phyloP scores from a whole-genome alignment of 2,329 filamentous ascomycete genomes.

The Pseudogymnoascus sp. region DNA sequence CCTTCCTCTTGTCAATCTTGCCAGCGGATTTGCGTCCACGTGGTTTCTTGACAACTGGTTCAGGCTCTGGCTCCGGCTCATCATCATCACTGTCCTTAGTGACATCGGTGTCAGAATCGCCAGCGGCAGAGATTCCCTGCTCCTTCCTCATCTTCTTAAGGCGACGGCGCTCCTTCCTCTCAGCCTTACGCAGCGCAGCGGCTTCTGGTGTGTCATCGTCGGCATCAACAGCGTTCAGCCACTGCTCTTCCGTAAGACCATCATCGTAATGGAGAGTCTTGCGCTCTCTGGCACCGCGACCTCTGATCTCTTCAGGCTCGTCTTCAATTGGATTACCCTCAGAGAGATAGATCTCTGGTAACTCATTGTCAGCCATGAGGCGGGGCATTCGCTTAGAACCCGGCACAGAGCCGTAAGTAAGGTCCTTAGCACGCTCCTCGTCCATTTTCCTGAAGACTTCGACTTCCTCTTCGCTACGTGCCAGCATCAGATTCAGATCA shows the following conservation, averaged over 20 bases:
- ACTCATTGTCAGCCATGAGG: slow-evolving; percentile 76
- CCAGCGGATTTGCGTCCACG: slow-evolving; percentile 71
- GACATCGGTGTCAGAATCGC: slow-evolving; percentile 7
- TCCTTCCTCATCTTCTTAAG: slow-evolving; percentile 41
- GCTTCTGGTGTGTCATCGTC: slow-evolving; percentile 92
- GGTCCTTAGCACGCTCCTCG: slow-evolving; percentile 56
- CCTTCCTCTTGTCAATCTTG: slow-evolving; percentile 78
- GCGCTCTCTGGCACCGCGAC: slow-evolving; percentile 88
- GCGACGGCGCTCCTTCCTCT: slow-evolving; percentile 72
- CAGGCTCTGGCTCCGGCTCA: slow-evolving; percentile 50
- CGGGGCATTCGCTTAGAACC: slow-evolving; percentile 61
- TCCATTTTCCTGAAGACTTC: slow-evolving; percentile 74
- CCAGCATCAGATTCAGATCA: slow-evolving; percentile 89
- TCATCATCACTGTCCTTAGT: slow-evolving; percentile 35
- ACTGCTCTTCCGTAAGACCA: slow-evolving; percentile 95
- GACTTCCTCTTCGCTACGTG: slow-evolving; percentile 76
- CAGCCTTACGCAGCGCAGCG: slow-evolving; percentile 82
- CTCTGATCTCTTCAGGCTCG: slow-evolving; percentile 67
- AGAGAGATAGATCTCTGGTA: slow-evolving; percentile 87
- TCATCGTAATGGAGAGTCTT: slow-evolving; percentile 95
- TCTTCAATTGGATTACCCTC: slow-evolving; percentile 77
- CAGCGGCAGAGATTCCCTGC: slow-evolving; percentile 1
- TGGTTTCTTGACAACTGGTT: slow-evolving; percentile 58
- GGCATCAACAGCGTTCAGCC: slow-evolving; percentile 95
- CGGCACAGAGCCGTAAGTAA: slow-evolving; percentile 59